These are phyloP conservation scores for Apiotrichum porosum DNA, from an alignment of 1,284 basidiomycete genomes.

Conservation along the genomic window DNA sequence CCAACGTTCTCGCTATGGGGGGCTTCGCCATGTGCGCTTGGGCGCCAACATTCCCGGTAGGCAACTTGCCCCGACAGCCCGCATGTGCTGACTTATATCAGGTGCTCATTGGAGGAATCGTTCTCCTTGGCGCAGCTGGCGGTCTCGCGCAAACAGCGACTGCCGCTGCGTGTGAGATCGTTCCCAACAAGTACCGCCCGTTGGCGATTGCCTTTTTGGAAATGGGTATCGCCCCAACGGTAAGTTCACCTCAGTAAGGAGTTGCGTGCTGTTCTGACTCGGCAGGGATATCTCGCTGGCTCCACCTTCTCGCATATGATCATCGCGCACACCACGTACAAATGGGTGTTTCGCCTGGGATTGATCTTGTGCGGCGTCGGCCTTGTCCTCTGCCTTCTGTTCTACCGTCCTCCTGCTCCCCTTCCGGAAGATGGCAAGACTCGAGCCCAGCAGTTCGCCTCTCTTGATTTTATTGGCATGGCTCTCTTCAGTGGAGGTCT, in stretches of 20 bases:
- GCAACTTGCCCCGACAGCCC: too few species aligned
- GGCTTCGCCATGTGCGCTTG: slow-evolving; percentile 8
- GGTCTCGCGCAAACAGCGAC: slow-evolving; percentile 8
- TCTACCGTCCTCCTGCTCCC: slow-evolving; percentile 1
- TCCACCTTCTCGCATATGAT: slow-evolving; percentile 5
- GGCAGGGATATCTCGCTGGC: background rate
- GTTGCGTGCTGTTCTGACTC: too few species aligned
- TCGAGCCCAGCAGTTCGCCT: background rate
- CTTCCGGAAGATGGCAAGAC: background rate
- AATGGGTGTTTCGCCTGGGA: slow-evolving; percentile 3
- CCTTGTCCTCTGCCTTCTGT: background rate
- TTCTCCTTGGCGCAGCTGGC: slow-evolving; percentile 4
- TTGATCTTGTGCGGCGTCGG: slow-evolving; percentile 1
- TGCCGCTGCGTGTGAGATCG: slow-evolving; percentile 8
- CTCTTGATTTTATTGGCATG: slow-evolving; percentile 1
- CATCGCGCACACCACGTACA: slow-evolving; percentile 3
- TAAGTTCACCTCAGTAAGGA: background rate
- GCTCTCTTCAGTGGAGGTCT: slow-evolving; percentile 53
- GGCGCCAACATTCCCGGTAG: slow-evolving; percentile 1
- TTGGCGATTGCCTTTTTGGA: slow-evolving; percentile 7
- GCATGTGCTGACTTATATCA: too few species aligned
- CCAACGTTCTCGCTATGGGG: slow-evolving; percentile 2
- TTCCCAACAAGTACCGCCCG: slow-evolving; percentile 9
- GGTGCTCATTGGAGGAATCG: slow-evolving; percentile 7
- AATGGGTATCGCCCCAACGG: slow-evolving; percentile 5